Percentiles rank a stretch among this genome's conserved stretches.
Evolutionary conservation across 345 rosid genomes (phyloP).

Genomic region (Aethionema arabicum): DNA sequence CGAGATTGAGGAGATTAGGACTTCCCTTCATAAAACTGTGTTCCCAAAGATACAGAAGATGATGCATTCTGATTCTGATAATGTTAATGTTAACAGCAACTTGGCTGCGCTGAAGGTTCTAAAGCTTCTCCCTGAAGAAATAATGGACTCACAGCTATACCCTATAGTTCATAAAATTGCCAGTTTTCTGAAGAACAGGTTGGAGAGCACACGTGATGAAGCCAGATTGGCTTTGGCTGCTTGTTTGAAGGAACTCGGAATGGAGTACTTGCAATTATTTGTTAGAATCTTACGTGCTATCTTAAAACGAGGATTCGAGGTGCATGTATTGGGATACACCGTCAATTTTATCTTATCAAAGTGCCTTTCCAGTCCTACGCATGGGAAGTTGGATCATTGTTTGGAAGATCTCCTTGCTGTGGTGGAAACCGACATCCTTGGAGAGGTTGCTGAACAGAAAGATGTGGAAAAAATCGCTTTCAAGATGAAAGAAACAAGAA

Average conservation of each 20-base stretch:
- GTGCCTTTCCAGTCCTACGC: conserved; percentile 39
- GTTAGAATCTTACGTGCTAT: conserved; percentile 58
- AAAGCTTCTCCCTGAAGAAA: conserved; percentile 80
- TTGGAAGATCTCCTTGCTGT: conserved; percentile 71
- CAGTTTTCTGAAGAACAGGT: conserved; percentile 66
- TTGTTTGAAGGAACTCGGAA: conserved; percentile 88
- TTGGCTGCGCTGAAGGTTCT: conserved; percentile 79
- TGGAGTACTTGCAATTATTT: conserved; percentile 71
- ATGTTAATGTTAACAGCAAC: conserved; percentile 60
- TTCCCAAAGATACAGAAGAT: conserved; percentile 72
- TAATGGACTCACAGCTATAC: conserved; percentile 72
- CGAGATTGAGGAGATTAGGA: conserved; percentile 52
- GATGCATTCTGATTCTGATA: conserved; percentile 60
- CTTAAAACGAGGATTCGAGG: conserved; percentile 79
- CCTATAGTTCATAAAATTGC: conserved; percentile 67
- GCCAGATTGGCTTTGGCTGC: conserved; percentile 84
- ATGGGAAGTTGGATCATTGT: conserved; percentile 78
- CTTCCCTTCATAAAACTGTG: conserved; percentile 56
- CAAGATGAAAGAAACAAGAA: conserved; percentile 89
- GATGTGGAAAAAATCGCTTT: conserved; percentile 79
- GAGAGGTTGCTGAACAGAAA: conserved; percentile 90
- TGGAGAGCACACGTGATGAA: conserved; percentile 66
- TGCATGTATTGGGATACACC: conserved; percentile 83
- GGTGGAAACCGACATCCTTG: conserved; percentile 76
- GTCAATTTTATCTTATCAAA: conserved; percentile 64